Evolutionary conservation across 2,329 filamentous ascomycete species (phyloP), one percentile per base, ranked within the genome.

Genomic region (Acrocalymma vagum): DNA sequence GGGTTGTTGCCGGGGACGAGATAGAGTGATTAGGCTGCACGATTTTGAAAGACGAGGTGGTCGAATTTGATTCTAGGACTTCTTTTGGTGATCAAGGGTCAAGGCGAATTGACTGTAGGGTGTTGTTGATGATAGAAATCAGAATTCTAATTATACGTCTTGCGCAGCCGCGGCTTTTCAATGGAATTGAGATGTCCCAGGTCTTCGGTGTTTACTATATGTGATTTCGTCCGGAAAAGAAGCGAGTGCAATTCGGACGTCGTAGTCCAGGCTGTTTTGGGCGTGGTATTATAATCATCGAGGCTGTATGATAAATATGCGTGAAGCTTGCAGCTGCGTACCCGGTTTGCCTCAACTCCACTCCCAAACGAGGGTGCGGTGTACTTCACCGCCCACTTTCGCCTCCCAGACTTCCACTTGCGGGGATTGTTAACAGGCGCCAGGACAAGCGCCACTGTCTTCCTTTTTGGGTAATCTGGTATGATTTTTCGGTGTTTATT

Each of bases 371-470:
- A 23, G 22, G 20, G 40, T 42, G 35, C 47, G 47, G 52, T 54
- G 48, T 51, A 45, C 22, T 26, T 51, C 48, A 58, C 52, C 52
- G 55, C 51, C 38, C 9, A 21, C 22, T n/a, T n/a, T n/a, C n/a
- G n/a, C n/a, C n/a, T n/a, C 16, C 11, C 21, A 20, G 9, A 11
- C 1, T 31, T 23, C 18, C 13, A 17, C 23, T 24, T 20, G 25
- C 7, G 3, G 21, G 17, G 11, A 13, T 31, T 20, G 29, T 14
- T 27, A 14, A 27, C 26, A 29, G 26, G 10, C 18, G 22, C 34
- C n/a, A 20, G 22, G 17, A 17, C 31, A 28, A 39, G 47, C 42
- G 33, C 4, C 29, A 22, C 32, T 29, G 6, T 28, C 9, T 28
- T 42, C 45, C 34, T 15, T 10, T 27, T 43, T 22, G 5, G 28